Percentiles rank a stretch among this genome's conserved stretches.
Evolutionary conservation across 1,284 basidiomycete species (phyloP).

Genomic region (Anthracocystis setariae): DNA sequence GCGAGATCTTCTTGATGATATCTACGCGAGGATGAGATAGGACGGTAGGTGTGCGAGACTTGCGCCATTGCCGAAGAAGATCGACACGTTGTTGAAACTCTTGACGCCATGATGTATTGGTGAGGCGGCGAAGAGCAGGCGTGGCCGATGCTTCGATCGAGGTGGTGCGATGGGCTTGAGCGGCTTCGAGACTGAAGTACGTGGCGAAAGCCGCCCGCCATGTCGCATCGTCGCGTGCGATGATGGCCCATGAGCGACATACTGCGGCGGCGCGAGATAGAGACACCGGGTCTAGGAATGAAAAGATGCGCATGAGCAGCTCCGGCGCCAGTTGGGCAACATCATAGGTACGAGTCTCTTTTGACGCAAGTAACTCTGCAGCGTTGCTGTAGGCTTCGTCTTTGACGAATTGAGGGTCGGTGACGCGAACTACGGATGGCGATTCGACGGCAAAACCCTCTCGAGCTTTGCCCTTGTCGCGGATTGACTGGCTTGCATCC

Average conservation of each 20-base stretch:
- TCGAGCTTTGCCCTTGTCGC: slow-evolving; percentile 28
- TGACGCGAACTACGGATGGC: slow-evolving; percentile 39
- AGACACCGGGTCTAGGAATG: slow-evolving; percentile 76
- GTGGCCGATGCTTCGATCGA: slow-evolving; percentile 68
- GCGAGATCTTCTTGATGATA: slow-evolving; percentile 58
- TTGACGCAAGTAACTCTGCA: slow-evolving; percentile 56
- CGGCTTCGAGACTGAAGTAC: slow-evolving; percentile 74
- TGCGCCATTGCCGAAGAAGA: slow-evolving; percentile 75
- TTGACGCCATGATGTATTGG: slow-evolving; percentile 58
- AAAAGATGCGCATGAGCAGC: slow-evolving; percentile 81
- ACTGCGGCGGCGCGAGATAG: slow-evolving; percentile 75
- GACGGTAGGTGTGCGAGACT: slow-evolving; percentile 74
- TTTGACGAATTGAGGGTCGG: slow-evolving; percentile 12
- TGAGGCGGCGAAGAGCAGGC: slow-evolving; percentile 72
- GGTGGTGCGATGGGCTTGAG: slow-evolving; percentile 73
- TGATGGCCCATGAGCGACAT: slow-evolving; percentile 73
- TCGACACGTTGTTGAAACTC: slow-evolving; percentile 59
- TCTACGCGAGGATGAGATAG: slow-evolving; percentile 59
- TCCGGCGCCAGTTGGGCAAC: slow-evolving; percentile 72
- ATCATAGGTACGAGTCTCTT: neutral
- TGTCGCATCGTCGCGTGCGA: slow-evolving; percentile 81
- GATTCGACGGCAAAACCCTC: slow-evolving; percentile 1
- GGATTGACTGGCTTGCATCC: neutral
- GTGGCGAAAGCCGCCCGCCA: slow-evolving; percentile 83
- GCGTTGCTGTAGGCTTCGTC: neutral